These are phyloP conservation scores for Citrus reticulata DNA, from an alignment of 345 rosid genomes.

Conservation along the genomic window DNA sequence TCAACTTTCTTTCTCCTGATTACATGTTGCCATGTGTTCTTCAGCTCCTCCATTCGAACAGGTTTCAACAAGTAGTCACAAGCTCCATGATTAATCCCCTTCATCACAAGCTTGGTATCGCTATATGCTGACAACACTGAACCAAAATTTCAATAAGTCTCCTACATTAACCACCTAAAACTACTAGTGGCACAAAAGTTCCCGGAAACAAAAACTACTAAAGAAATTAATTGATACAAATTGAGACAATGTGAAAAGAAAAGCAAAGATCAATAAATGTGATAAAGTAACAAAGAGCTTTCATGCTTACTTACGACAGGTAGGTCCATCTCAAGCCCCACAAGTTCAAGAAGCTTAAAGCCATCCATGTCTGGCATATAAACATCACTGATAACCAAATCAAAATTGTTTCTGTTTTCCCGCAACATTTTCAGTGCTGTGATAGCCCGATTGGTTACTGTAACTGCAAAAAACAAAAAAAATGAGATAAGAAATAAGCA, in stretches of 20 bases:
- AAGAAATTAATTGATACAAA: neutral
- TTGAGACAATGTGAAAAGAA: neutral
- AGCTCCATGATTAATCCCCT: conserved; percentile 89
- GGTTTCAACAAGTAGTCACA: conserved; percentile 85
- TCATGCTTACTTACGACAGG: conserved; percentile 68
- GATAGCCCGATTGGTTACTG: conserved; percentile 52
- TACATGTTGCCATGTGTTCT: conserved; percentile 92
- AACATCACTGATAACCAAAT: conserved; percentile 75
- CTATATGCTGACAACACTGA: conserved; percentile 86
- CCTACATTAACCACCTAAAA: neutral
- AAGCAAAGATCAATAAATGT: neutral
- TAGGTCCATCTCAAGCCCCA: conserved; percentile 84
- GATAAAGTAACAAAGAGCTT: neutral
- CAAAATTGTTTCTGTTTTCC: conserved; percentile 49
- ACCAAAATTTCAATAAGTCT: conserved; percentile 8
- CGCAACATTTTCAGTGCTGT: conserved; percentile 55
- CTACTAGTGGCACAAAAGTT: neutral
- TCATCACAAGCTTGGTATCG: conserved; percentile 72
- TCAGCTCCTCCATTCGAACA: conserved; percentile 72
- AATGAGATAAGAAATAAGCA: conserved; percentile 1
- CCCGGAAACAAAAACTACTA: too few relatives aligned
- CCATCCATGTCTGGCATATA: conserved; percentile 85
- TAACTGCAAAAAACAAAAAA: conserved; percentile 39
- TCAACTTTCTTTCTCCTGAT: conserved; percentile 49
- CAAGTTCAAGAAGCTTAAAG: conserved; percentile 75